Base-by-base conservation (phyloP, 139 green algal genomes). In the Chlorella vulgaris region DNA sequence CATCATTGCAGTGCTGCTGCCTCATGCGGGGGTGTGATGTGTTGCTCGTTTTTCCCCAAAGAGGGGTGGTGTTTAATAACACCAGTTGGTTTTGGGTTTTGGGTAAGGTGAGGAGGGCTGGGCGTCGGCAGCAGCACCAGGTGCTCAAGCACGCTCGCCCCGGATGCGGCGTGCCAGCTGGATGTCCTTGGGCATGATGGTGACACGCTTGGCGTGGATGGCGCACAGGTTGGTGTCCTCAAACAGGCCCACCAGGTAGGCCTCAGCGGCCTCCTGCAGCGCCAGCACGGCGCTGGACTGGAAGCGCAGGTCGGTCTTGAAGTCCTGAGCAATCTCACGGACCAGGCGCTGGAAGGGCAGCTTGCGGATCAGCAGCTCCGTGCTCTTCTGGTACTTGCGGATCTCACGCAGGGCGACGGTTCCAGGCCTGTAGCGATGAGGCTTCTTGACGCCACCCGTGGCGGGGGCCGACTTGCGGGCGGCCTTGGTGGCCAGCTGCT, bases 281-380 rank as follows among this genome's bases (percentile, higher is more conserved):
- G 92, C 95, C 77, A 98, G 89, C 40, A 99, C 93, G 18, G 55
- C 55, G 55, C 55, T 65, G 55, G 18, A 31, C 92, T 98, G 95
- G 92, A 98, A 99, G 80, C 96, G 91, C 88, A 98, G 91, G 94
- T 99, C 96, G 61, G 95, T 98, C 93, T 99, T 98, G 95, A 98
- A 99, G 90, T 99, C 96, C 91, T 98, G 94, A 39, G 95, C 94
- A 38, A 99, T 99, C 90, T 99, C 96, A 71, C 96, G 92, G 10
- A 99, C 96, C 74, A 98, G 90, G 63, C 95, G 91, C 92, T 98
- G 95, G 89, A 98, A 98, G 76, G 95, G 95, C 82, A 98, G 91
- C 93, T 98, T 98, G 86, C 95, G 91, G 89, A 98, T 98, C 33
- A 98, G 91, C 83, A 92, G 85, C 87, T 97, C 93, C 3, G 92